phyloP scores from a whole-genome alignment of 148 eudicot species.

The Persicaria maculosa region DNA sequence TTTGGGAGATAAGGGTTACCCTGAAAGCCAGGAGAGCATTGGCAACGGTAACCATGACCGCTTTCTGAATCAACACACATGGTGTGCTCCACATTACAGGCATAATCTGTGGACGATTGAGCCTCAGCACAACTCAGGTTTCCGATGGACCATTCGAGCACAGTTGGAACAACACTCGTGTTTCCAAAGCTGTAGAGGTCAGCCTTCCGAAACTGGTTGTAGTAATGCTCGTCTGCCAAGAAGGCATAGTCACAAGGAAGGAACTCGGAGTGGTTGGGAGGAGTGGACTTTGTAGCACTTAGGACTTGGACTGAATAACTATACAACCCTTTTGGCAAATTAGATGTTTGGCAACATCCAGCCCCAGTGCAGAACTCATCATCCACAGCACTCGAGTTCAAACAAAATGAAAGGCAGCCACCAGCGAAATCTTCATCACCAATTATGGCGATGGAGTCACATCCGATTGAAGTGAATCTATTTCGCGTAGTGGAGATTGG shows the following conservation, averaged over 20 bases:
- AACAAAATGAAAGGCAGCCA: not conserved
- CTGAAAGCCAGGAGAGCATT: not conserved
- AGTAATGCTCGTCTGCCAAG: not conserved
- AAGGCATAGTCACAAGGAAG: not conserved
- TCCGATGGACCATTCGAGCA: not conserved
- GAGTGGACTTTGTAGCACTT: not conserved
- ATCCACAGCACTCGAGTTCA: not conserved
- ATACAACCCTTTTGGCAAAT: not conserved
- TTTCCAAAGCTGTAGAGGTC: not conserved
- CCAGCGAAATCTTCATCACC: not conserved
- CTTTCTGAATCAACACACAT: not conserved
- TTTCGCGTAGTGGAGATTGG: not conserved
- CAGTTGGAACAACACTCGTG: not conserved
- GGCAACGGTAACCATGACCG: conserved; percentile 4
- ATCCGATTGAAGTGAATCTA: not conserved
- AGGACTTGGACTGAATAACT: not conserved
- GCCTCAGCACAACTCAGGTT: not conserved
- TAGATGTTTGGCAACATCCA: not conserved
- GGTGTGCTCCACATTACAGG: not conserved
- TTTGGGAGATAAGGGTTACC: not conserved
- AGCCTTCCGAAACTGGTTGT: not conserved
- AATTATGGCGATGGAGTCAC: not conserved
- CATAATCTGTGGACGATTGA: not conserved
- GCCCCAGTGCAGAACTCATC: not conserved
- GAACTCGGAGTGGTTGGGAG: not conserved